Percentiles rank a stretch among this genome's conserved stretches.
phyloP scores from a whole-genome alignment of 129 eudicot genomes.

The Flaveria ramosissima region DNA sequence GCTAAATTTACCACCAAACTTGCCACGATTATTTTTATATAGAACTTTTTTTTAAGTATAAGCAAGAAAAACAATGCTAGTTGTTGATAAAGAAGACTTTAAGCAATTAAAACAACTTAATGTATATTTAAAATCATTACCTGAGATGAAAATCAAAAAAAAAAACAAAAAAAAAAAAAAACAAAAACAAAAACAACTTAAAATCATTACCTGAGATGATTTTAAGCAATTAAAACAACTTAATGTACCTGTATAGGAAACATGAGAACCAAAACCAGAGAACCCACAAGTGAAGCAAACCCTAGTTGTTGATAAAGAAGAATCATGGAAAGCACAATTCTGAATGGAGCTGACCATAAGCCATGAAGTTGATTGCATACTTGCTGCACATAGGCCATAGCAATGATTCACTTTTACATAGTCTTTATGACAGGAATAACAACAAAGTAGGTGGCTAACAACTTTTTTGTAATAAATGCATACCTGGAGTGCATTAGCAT shows the following conservation, averaged over 20 bases:
- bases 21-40: neutral
- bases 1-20: neutral
- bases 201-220: neutral
- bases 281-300: conserved; percentile 82
- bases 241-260: conserved; percentile 82
- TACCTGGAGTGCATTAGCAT: conserved; percentile 95
- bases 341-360: conserved; percentile 96
- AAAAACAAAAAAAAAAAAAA: too few species aligned
- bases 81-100: too few species aligned
- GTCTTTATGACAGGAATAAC: neutral
- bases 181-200: neutral
- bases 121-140: too few species aligned
- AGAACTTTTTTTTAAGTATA: neutral
- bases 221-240: conserved; percentile 10
- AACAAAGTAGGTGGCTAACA: neutral
- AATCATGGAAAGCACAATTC: conserved; percentile 71
- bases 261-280: conserved; percentile 65
- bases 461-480: conserved; percentile 15
- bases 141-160: too few species aligned
- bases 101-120: too few species aligned
- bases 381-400: conserved; percentile 54
- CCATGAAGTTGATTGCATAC: conserved; percentile 87
- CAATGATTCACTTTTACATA: conserved; percentile 13
- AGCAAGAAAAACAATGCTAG: too few species aligned
- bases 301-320: conserved; percentile 91